Percentiles rank a stretch among this genome's conserved stretches.
Conservation (phyloP, 2,329 filamentous ascomycete genomes). For the Hirsutella minnesotensis region DNA sequence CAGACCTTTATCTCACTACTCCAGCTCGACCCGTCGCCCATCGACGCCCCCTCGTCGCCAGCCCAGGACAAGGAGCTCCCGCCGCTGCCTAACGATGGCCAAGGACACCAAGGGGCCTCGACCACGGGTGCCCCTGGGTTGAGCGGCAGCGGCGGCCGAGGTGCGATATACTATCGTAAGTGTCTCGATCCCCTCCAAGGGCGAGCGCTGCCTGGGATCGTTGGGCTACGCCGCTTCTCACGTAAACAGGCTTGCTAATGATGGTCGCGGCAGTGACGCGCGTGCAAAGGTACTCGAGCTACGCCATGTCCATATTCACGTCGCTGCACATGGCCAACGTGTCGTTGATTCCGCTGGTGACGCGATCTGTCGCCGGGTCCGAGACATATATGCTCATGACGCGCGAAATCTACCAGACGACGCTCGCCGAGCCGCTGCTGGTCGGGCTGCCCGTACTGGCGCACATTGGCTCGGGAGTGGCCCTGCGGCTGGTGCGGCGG, state of each 20-base stretch:
- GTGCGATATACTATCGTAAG: constrained; percentile 66
- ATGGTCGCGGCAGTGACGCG: constrained; percentile 26
- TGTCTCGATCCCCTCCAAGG: no score
- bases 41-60: constrained; percentile 39
- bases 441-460: constrained; percentile 62
- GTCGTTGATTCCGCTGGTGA: constrained; percentile 65
- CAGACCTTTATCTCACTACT: constrained; percentile 54
- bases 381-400: constrained; percentile 85
- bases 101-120: constrained; percentile 28
- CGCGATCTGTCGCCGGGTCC: constrained; percentile 58
- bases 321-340: constrained; percentile 71
- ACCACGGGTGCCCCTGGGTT: constrained; percentile 38
- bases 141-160: constrained; percentile 45
- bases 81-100: constrained; percentile 20
- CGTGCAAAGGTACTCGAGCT: constrained; percentile 81
- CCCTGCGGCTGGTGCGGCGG: constrained; percentile 63
- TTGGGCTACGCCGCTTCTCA: not conserved
- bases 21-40: constrained; percentile 73
- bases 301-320: constrained; percentile 68
- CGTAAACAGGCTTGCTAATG: not conserved
- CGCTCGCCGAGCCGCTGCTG: constrained; percentile 66
- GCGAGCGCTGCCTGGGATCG: no score
- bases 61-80: constrained; percentile 16
- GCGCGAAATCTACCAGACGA: constrained; percentile 82
- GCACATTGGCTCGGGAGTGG: constrained; percentile 68